Evolutionary conservation across 2,329 filamentous ascomycete genomes (phyloP).

Genomic region (Aspergillus sp.): DNA sequence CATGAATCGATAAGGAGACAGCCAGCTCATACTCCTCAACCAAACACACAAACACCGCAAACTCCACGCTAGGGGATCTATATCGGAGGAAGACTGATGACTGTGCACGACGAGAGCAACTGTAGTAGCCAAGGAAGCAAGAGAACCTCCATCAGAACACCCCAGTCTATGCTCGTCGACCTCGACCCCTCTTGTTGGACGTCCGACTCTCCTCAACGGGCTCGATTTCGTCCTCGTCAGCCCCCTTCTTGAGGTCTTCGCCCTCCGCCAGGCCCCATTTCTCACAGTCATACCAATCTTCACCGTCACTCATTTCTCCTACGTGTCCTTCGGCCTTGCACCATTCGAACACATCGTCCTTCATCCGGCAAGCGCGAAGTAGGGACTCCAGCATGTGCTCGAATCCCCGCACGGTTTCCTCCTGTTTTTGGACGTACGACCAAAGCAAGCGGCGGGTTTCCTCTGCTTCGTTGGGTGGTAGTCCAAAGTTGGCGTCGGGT

Average conservation of each 20-base stretch:
- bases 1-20: background rate
- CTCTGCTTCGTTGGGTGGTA: slow-evolving; percentile 59
- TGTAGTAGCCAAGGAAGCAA: slow-evolving; percentile 5
- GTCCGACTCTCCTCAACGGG: slow-evolving; percentile 42
- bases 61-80: slow-evolving; percentile 30
- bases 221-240: slow-evolving; percentile 61
- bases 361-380: slow-evolving; percentile 58
- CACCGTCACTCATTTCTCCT: slow-evolving; percentile 66
- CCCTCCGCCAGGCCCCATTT: slow-evolving; percentile 58
- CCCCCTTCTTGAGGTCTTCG: slow-evolving; percentile 59
- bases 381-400: slow-evolving; percentile 57
- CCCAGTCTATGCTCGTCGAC: slow-evolving; percentile 31
- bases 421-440: slow-evolving; percentile 65
- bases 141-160: background rate
- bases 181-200: slow-evolving; percentile 40
- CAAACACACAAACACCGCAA: slow-evolving; percentile 23
- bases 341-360: slow-evolving; percentile 59
- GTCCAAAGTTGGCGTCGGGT: slow-evolving; percentile 56
- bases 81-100: slow-evolving; percentile 6
- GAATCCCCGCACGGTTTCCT: slow-evolving; percentile 60
- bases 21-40: background rate
- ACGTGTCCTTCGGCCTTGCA: slow-evolving; percentile 63
- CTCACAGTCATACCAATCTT: slow-evolving; percentile 66
- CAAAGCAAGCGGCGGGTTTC: slow-evolving; percentile 61
- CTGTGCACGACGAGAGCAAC: background rate